These are phyloP conservation scores for Tolypocladium amazonense DNA, from an alignment of 2,329 filamentous ascomycete species.

Conservation along the genomic window DNA sequence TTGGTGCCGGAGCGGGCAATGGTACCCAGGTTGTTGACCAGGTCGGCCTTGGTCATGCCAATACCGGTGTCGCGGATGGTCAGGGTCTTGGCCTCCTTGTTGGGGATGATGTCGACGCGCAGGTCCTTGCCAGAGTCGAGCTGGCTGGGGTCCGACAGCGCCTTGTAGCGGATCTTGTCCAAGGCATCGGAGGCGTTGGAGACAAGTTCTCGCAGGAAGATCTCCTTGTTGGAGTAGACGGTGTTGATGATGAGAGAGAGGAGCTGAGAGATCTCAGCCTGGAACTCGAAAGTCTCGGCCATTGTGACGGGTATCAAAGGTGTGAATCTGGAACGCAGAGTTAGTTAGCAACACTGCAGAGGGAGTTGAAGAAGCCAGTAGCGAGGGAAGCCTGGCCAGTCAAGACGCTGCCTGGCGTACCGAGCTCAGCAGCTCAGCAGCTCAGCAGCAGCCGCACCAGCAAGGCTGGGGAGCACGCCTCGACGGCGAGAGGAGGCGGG, in stretches of 20 bases:
- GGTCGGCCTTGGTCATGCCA: conserved; percentile 99
- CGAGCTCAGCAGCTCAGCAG: neutral
- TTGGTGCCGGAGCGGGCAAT: conserved; percentile 99
- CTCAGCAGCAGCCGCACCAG: neutral
- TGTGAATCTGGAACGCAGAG: conserved; percentile 5
- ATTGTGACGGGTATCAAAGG: conserved; percentile 49
- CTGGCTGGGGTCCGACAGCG: conserved; percentile 93
- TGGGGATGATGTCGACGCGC: conserved; percentile 95
- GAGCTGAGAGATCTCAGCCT: conserved; percentile 99
- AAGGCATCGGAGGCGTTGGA: conserved; percentile 98
- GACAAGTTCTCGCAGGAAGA: conserved; percentile 96
- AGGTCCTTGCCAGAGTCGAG: conserved; percentile 97
- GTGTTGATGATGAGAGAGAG: conserved; percentile 99
- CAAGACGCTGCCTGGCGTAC: neutral
- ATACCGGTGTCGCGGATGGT: conserved; percentile 98
- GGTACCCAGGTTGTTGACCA: conserved; percentile 99
- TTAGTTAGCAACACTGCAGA: neutral
- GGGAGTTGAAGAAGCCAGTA: neutral
- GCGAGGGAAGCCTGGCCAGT: neutral
- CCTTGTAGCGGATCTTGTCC: conserved; percentile 99
- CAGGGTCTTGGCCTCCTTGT: conserved; percentile 95
- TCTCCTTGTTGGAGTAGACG: conserved; percentile 99
- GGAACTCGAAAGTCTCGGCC: conserved; percentile 99
- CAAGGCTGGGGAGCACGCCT: neutral
- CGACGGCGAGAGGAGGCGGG: neutral